Percentiles rank a stretch among this genome's conserved stretches.
Conservation (phyloP, 2,329 filamentous ascomycete genomes). For the Tolypocladium amazonense region DNA sequence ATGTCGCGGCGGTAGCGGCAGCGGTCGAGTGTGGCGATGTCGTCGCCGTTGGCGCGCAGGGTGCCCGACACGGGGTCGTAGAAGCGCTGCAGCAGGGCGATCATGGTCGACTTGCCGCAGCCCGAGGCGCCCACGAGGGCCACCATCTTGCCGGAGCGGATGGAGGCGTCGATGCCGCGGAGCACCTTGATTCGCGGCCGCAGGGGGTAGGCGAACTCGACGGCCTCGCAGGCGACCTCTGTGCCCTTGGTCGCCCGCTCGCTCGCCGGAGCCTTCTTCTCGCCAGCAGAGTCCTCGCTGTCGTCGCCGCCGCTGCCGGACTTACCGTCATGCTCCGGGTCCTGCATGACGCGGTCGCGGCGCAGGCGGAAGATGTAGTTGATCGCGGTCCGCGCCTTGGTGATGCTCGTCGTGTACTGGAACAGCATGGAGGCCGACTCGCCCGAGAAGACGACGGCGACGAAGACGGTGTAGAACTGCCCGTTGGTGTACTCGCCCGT, state of each 20-base stretch:
- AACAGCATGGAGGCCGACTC: constrained; percentile 31
- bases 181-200: constrained; percentile 23
- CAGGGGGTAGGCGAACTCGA: constrained; percentile 48
- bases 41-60: constrained; percentile 16
- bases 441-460: constrained; percentile 35
- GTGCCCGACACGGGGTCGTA: constrained; percentile 23
- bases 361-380: constrained; percentile 37
- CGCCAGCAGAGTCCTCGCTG: constrained; percentile 3
- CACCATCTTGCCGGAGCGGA: constrained; percentile 35
- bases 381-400: constrained; percentile 34
- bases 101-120: constrained; percentile 50
- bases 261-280: neutral
- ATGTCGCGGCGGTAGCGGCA: constrained; percentile 22
- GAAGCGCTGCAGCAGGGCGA: constrained; percentile 38
- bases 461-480: constrained; percentile 41
- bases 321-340: constrained; percentile 14
- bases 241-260: constrained; percentile 13
- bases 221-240: constrained; percentile 35
- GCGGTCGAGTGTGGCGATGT: constrained; percentile 18
- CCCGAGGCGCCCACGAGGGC: constrained; percentile 48
- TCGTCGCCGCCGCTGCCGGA: constrained; percentile 8
- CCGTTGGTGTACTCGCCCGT: constrained; percentile 33
- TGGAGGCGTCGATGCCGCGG: constrained; percentile 26
- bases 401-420: constrained; percentile 39
- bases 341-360: constrained; percentile 16